phyloP scores from a whole-genome alignment of 306 rosid species.

The Castanea sativa region DNA sequence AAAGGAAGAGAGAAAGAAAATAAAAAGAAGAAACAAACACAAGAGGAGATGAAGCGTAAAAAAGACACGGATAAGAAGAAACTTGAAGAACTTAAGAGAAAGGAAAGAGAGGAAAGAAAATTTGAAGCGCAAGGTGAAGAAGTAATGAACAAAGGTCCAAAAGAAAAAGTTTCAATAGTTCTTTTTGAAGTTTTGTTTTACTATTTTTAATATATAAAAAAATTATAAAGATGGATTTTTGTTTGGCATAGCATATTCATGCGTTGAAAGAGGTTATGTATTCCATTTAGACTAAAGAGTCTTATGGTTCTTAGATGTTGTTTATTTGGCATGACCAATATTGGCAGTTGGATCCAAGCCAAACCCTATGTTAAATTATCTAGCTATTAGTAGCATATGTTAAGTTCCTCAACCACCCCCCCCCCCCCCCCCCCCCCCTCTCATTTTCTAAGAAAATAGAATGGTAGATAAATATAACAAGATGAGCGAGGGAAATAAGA shows the following conservation, averaged over 20 bases:
- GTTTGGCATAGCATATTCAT: not conserved
- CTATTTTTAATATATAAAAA: not conserved
- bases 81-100: constrained; percentile 4
- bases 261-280: too few relatives aligned
- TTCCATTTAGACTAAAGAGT: not conserved
- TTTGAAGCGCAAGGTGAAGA: constrained; percentile 26
- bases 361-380: too few relatives aligned
- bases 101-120: constrained; percentile 12
- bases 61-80: constrained; percentile 22
- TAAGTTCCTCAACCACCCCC: too few relatives aligned
- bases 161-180: not conserved
- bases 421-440: too few relatives aligned
- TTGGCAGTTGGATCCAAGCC: not conserved
- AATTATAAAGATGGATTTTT: not conserved
- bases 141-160: constrained; percentile 6
- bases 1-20: constrained; percentile 1
- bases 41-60: constrained; percentile 14
- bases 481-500: not conserved
- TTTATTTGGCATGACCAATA: not conserved
- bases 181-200: not conserved
- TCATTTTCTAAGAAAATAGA: too few relatives aligned
- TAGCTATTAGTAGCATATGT: too few relatives aligned
- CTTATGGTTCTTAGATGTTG: not conserved
- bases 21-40: constrained; percentile 1
- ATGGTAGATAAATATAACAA: too few relatives aligned